Evolutionary conservation across 2,329 filamentous ascomycete species (phyloP).

Genomic region (Fusarium coffeatum): DNA sequence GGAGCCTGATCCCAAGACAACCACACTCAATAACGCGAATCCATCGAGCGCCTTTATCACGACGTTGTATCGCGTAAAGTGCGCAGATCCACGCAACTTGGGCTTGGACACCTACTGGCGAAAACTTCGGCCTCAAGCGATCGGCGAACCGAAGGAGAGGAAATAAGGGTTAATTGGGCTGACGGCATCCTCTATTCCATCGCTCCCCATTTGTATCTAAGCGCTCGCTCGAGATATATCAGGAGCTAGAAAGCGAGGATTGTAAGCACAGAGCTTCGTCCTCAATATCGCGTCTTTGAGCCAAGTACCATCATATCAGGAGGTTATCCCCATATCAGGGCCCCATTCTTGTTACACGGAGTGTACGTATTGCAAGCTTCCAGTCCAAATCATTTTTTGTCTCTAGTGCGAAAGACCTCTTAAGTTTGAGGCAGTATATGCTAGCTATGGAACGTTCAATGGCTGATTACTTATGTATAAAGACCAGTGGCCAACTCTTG

Average conservation of each 20-base stretch:
- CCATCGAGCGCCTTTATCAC: neutral
- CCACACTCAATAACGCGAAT: neutral
- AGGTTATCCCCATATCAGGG: slow-evolving; percentile 30
- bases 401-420: slow-evolving; percentile 31
- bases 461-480: slow-evolving; percentile 45
- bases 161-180: slow-evolving; percentile 40
- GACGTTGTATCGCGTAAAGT: neutral
- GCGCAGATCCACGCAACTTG: neutral
- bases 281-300: slow-evolving; percentile 55
- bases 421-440: slow-evolving; percentile 13
- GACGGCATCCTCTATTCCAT: slow-evolving; percentile 35
- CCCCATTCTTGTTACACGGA: slow-evolving; percentile 50
- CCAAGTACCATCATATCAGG: slow-evolving; percentile 38
- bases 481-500: slow-evolving; percentile 42
- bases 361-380: slow-evolving; percentile 68
- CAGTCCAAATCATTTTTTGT: slow-evolving; percentile 50
- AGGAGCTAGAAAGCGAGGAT: slow-evolving; percentile 45
- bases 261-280: slow-evolving; percentile 74
- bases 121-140: slow-evolving; percentile 23
- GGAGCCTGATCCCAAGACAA: slow-evolving; percentile 13
- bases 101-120: slow-evolving; percentile 3
- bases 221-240: slow-evolving; percentile 27
- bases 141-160: slow-evolving; percentile 26
- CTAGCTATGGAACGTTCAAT: slow-evolving; percentile 38
- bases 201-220: slow-evolving; percentile 39